A percentile compares a stretch with the other conserved stretches of the same genome.
Evolutionary conservation across 2,329 filamentous ascomycete genomes (phyloP).

Genomic region (Apiospora koreana): DNA sequence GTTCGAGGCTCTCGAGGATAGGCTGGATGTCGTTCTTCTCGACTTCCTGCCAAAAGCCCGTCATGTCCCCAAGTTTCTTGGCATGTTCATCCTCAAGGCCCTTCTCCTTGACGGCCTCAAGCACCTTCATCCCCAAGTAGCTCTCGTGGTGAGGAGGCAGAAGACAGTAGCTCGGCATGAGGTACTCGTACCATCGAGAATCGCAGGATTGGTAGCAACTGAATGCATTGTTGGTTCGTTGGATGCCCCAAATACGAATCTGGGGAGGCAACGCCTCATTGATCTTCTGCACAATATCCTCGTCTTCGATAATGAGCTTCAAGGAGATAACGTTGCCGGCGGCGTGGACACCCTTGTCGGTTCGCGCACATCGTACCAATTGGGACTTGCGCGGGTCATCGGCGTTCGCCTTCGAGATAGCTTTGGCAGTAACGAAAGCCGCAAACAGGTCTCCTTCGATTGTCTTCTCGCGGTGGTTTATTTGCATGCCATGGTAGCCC

Average conservation of each 20-base stretch:
- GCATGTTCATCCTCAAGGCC: slow-evolving; percentile 70
- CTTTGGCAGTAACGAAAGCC: slow-evolving; percentile 86
- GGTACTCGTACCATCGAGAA: slow-evolving; percentile 94
- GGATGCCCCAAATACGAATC: slow-evolving; percentile 93
- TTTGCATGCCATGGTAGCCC: slow-evolving; percentile 97
- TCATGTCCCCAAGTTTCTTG: slow-evolving; percentile 73
- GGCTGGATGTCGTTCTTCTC: slow-evolving; percentile 81
- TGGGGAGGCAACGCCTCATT: slow-evolving; percentile 82
- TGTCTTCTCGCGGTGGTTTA: slow-evolving; percentile 79
- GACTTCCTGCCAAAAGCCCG: slow-evolving; percentile 78
- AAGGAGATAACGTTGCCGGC: slow-evolving; percentile 93
- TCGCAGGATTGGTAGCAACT: slow-evolving; percentile 95
- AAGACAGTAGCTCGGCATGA: slow-evolving; percentile 91
- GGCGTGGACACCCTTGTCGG: slow-evolving; percentile 96
- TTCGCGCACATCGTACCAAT: slow-evolving; percentile 89
- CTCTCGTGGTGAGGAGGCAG: slow-evolving; percentile 89
- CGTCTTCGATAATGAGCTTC: slow-evolving; percentile 93
- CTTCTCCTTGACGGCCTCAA: slow-evolving; percentile 73
- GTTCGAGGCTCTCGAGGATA: slow-evolving; percentile 62
- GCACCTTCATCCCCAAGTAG: slow-evolving; percentile 80
- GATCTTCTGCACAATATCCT: slow-evolving; percentile 85
- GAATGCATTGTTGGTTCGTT: slow-evolving; percentile 86
- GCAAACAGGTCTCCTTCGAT: slow-evolving; percentile 95
- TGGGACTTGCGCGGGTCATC: slow-evolving; percentile 96
- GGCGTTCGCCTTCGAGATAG: slow-evolving; percentile 95